Evolutionary conservation across 225 moss, liverwort and hornwort genomes (phyloP).

Genomic region (Straminergon stramineum): DNA sequence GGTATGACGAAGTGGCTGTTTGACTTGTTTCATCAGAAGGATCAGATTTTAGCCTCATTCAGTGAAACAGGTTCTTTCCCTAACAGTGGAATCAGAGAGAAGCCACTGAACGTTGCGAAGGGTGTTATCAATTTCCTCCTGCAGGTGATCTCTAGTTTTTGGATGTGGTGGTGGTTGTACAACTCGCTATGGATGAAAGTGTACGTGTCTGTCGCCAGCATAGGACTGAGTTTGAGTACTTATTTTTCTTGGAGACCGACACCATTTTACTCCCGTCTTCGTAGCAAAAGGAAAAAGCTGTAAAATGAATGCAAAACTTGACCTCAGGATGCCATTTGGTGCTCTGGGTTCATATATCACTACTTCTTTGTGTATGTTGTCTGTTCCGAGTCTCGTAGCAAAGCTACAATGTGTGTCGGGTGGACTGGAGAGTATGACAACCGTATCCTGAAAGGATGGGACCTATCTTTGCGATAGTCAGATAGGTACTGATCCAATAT

Average conservation of each 20-base stretch:
- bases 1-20: constrained; percentile 74
- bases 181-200: constrained; percentile 47
- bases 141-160: constrained; percentile 21
- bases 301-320: background rate
- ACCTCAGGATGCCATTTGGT: background rate
- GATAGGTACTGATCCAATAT: too few relatives aligned
- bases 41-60: constrained; percentile 54
- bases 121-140: constrained; percentile 28
- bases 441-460: background rate
- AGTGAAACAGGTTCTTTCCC: constrained; percentile 63
- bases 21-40: constrained; percentile 62
- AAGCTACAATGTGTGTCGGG: background rate
- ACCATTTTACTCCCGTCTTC: constrained; percentile 15
- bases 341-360: background rate
- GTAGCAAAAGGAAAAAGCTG: constrained; percentile 23
- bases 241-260: constrained; percentile 48
- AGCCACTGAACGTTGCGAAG: constrained; percentile 36
- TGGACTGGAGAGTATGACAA: background rate
- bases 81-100: constrained; percentile 36
- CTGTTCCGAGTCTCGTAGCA: background rate
- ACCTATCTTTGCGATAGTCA: too few relatives aligned
- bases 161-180: constrained; percentile 41
- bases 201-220: constrained; percentile 36
- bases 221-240: constrained; percentile 34
- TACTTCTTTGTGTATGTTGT: background rate